A percentile compares a stretch with the other conserved stretches of the same genome.
Conservation (phyloP, 768 basidiomycete genomes). For the Mycena leptocephala region DNA sequence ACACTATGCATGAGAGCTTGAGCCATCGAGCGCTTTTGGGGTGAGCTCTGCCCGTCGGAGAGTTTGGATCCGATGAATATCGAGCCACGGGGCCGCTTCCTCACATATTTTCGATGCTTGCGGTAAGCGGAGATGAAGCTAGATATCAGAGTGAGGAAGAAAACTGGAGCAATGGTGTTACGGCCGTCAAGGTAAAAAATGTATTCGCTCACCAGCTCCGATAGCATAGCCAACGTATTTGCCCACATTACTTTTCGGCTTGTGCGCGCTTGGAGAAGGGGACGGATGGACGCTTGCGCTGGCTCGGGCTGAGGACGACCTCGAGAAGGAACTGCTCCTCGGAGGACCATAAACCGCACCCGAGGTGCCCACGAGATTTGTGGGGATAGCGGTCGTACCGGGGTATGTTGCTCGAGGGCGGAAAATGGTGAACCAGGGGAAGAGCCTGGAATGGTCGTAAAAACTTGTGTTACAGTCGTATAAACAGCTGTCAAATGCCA, state of each 20-base stretch:
- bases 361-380: not conserved
- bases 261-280: constrained; percentile 14
- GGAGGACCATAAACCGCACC: not conserved
- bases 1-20: constrained; percentile 36
- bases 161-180: constrained; percentile 16
- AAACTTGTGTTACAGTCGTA: constrained; percentile 31
- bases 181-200: not conserved
- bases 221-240: constrained; percentile 36
- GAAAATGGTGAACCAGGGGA: not conserved
- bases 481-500: constrained; percentile 30
- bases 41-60: constrained; percentile 25
- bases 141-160: constrained; percentile 35
- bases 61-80: constrained; percentile 27
- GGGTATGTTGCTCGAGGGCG: not conserved
- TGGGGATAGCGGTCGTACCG: not conserved
- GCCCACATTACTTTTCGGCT: constrained; percentile 28
- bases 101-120: constrained; percentile 35
- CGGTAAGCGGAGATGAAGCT: constrained; percentile 36
- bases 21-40: constrained; percentile 31
- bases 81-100: constrained; percentile 33
- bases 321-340: constrained; percentile 21
- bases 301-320: constrained; percentile 16
- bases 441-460: constrained; percentile 20
- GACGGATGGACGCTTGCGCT: constrained; percentile 22
- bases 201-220: constrained; percentile 28